phyloP scores from a whole-genome alignment of 306 rosid genomes.

The Trifolium pratense region DNA sequence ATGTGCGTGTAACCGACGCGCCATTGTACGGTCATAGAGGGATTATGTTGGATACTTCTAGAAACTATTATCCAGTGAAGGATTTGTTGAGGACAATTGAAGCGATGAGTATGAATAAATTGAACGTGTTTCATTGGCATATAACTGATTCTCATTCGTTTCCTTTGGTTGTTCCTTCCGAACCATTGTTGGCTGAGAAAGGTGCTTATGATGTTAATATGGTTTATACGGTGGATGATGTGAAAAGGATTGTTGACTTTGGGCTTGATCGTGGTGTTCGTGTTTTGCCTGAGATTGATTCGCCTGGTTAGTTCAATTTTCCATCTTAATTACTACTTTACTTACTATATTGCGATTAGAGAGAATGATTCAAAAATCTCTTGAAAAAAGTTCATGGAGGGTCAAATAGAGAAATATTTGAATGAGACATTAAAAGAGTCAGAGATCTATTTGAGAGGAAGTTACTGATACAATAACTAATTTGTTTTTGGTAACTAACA shows the following conservation, averaged over 20 bases:
- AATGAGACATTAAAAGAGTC: no score
- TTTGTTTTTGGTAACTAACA: no score
- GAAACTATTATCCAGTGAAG: slow-evolving; percentile 68
- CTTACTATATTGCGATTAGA: neutral
- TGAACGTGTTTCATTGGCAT: slow-evolving; percentile 93
- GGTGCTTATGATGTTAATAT: slow-evolving; percentile 75
- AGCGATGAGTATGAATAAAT: slow-evolving; percentile 80
- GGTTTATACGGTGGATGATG: slow-evolving; percentile 71
- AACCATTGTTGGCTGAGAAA: slow-evolving; percentile 69
- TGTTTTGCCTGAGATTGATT: slow-evolving; percentile 82
- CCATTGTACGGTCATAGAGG: slow-evolving; percentile 72
- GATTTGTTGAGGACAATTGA: slow-evolving; percentile 65
- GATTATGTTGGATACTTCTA: slow-evolving; percentile 72
- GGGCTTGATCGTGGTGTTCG: slow-evolving; percentile 86
- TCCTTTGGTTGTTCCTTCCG: slow-evolving; percentile 72
- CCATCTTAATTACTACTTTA: neutral
- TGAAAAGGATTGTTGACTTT: slow-evolving; percentile 56
- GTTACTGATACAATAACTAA: no score
- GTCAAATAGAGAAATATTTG: no score
- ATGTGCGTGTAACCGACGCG: slow-evolving; percentile 53
- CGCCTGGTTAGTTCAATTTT: slow-evolving; percentile 64
- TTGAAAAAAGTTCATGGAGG: no score
- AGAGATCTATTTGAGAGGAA: no score
- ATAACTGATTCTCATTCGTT: slow-evolving; percentile 86
- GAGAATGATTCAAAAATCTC: neutral